Evolutionary conservation across 345 rosid genomes (phyloP).

Genomic region (Salix purpurea): DNA sequence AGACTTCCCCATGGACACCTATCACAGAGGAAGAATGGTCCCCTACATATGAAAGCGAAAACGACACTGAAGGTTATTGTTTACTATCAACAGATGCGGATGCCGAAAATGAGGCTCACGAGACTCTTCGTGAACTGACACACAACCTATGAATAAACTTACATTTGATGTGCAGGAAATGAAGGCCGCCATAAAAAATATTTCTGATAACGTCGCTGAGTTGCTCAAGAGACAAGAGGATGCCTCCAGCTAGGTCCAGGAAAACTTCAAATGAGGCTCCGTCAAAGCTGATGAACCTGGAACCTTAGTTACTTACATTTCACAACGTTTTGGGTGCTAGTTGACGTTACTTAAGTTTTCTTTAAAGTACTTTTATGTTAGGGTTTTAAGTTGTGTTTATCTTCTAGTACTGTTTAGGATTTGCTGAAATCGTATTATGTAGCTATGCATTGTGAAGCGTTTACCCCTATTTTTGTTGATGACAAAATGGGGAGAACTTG

Average conservation of each 20-base stretch:
- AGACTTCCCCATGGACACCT: neutral
- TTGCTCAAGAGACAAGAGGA: neutral
- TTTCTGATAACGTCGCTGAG: neutral
- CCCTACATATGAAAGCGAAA: neutral
- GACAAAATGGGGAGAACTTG: neutral
- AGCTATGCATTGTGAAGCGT: neutral
- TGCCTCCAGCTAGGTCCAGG: neutral
- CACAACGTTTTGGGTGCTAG: neutral
- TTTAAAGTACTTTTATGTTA: neutral
- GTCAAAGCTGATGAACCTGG: neutral
- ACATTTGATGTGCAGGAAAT: neutral
- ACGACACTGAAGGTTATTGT: neutral
- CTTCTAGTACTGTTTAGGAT: neutral
- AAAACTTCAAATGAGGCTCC: neutral
- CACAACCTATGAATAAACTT: neutral
- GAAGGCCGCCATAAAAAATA: neutral
- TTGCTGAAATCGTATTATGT: neutral
- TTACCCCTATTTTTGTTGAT: neutral
- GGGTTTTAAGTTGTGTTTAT: neutral
- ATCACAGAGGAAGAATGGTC: neutral
- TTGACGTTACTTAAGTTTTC: neutral
- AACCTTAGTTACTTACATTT: neutral
- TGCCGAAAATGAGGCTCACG: neutral
- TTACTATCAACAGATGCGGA: neutral
- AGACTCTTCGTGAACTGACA: neutral